Conservation (phyloP, 768 basidiomycete genomes). For the Gymnopilus dilepis region DNA sequence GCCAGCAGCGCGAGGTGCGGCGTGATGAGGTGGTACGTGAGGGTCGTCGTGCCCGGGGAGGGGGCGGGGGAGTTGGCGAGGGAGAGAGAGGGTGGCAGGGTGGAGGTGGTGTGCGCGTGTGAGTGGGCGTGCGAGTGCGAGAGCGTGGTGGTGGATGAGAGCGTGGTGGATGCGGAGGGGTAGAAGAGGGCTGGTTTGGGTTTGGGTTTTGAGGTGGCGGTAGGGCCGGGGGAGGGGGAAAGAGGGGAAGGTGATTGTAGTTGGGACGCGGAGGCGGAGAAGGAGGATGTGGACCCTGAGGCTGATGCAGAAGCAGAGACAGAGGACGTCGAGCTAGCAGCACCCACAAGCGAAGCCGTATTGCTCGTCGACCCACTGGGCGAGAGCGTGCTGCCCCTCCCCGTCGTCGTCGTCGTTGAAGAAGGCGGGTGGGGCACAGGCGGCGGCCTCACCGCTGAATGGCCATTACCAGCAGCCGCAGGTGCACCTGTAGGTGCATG, state of each 20-base stretch:
- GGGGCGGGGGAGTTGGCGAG: constrained; percentile 18
- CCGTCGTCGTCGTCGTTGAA: not conserved
- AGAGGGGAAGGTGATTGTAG: constrained; percentile 4
- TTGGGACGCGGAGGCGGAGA: not conserved
- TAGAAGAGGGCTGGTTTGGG: constrained; percentile 54
- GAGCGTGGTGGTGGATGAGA: constrained; percentile 17
- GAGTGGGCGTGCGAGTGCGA: no score
- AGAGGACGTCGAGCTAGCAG: not conserved
- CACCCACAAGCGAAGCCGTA: not conserved
- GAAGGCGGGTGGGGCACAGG: not conserved
- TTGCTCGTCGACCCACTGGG: not conserved
- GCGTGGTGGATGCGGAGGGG: constrained; percentile 56
- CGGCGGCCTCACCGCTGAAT: not conserved
- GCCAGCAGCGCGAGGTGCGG: constrained; percentile 73
- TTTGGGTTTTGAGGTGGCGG: constrained; percentile 6
- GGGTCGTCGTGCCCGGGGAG: constrained; percentile 52
- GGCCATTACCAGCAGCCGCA: no score
- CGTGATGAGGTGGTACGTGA: constrained; percentile 85
- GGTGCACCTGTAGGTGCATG: no score
- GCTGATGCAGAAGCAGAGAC: not conserved
- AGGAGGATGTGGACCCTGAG: not conserved
- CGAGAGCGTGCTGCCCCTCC: not conserved
- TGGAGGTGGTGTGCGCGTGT: no score
- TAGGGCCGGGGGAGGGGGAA: constrained; percentile 8
- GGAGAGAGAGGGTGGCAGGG: no score